Evolutionary conservation across 1,284 basidiomycete species (phyloP).

Genomic region (Ceratobasidium theobromae): DNA sequence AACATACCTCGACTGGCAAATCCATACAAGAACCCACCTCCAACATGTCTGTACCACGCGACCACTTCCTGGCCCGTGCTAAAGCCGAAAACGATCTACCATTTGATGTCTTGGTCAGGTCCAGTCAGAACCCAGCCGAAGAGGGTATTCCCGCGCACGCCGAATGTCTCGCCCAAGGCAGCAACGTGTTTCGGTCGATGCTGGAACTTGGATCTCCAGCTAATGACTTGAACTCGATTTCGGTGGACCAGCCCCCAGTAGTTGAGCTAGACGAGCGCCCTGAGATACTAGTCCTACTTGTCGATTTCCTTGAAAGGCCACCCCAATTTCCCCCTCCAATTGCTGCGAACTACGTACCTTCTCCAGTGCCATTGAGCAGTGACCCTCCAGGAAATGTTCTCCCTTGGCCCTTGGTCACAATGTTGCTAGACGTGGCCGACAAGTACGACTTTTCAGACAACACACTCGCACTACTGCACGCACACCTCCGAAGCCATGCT

Average conservation of each 20-base stretch:
- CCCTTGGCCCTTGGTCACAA: slow-evolving; percentile 13
- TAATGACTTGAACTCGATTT: background rate
- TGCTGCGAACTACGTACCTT: background rate
- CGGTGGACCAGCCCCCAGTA: background rate
- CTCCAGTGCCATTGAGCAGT: background rate
- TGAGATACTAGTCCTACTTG: slow-evolving; percentile 7
- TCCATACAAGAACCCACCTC: too few species aligned
- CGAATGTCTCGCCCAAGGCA: slow-evolving; percentile 16
- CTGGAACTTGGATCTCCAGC: slow-evolving; percentile 6
- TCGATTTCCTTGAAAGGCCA: slow-evolving; percentile 28
- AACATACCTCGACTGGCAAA: background rate
- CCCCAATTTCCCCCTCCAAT: slow-evolving; percentile 14
- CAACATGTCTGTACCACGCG: background rate
- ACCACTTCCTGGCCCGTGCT: background rate
- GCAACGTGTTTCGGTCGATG: slow-evolving; percentile 29
- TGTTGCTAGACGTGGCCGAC: slow-evolving; percentile 23
- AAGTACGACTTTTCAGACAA: slow-evolving; percentile 28
- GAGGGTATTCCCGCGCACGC: slow-evolving; percentile 12
- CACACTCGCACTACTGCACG: slow-evolving; percentile 17
- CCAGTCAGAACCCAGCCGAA: slow-evolving; percentile 2
- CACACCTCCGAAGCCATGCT: slow-evolving; percentile 27
- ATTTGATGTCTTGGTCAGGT: slow-evolving; percentile 14
- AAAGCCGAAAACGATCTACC: background rate
- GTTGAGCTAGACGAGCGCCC: slow-evolving; percentile 25
- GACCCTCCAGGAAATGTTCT: slow-evolving; percentile 4